Evolutionary conservation across 148 eudicot genomes (phyloP).

Genomic region (Chenopodium formosanum): DNA sequence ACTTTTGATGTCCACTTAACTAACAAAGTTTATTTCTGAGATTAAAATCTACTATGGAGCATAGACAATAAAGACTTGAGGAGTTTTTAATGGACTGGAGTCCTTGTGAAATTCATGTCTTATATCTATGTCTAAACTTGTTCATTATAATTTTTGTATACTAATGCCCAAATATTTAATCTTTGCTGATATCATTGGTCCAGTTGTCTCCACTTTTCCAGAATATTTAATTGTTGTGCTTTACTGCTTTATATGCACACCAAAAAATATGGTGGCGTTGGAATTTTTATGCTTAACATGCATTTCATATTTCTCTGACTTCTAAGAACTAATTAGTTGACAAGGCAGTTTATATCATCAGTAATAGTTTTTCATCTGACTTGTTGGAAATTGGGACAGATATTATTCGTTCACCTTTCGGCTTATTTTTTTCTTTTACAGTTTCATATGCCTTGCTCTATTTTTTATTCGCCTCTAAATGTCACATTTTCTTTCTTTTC

Average conservation of each 20-base stretch:
- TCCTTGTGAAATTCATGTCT: neutral
- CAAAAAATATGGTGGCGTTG: neutral
- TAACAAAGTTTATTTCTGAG: neutral
- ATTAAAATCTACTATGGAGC: neutral
- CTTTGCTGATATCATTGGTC: neutral
- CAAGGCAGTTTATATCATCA: neutral
- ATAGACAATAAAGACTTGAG: neutral
- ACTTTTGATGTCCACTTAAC: neutral
- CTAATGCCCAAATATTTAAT: neutral
- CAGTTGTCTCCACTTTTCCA: neutral
- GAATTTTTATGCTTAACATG: neutral
- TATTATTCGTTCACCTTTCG: neutral
- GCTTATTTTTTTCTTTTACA: neutral
- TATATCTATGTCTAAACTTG: neutral
- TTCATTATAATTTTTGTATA: neutral
- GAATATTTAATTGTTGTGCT: neutral
- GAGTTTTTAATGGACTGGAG: neutral
- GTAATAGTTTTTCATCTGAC: neutral
- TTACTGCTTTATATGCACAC: neutral
- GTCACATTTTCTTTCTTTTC: conserved; percentile 11
- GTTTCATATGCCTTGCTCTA: neutral
- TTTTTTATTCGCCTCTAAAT: neutral
- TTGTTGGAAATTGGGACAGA: neutral
- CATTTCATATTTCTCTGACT: neutral
- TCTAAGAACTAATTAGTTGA: neutral